Base-by-base conservation (phyloP, 2,329 filamentous ascomycete genomes). In the Stachybotrys echinatus region DNA sequence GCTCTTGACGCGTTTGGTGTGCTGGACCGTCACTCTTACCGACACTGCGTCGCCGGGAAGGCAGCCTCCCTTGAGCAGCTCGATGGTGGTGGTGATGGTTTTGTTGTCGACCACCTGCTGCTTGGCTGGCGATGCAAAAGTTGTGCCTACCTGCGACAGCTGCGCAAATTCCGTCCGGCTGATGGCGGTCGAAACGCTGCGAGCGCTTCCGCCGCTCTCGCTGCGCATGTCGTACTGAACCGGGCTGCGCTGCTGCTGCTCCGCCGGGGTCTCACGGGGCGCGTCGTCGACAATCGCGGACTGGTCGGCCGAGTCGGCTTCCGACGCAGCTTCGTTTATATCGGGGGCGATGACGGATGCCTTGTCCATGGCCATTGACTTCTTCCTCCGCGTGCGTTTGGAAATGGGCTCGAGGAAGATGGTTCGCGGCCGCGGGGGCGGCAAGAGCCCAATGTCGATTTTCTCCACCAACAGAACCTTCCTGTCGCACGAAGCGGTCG, bases 321-420 rank as follows among this genome's bases (percentile, higher is more conserved):
- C 70, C 20, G 67, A 64, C 1, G 60, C 54, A 12, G 63, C 48
- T 12, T 72, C 65, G 20, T 57, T 65, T 42, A 62, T 62, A 23
- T 82, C 76, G 18, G 57, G 55, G 7, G 69, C 65, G 12, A 74
- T 68, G n/a, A 69, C 58, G 5, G 74, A 68, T 12, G 71, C 59
- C 38, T 72, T 72, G 42, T 79, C 73, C n/a, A 73, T 58, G 3
- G 65, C 62, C 34, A 71, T 65, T 3, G 76, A 74, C 58, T 77
- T 82, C 65, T 81, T 89, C 55, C 79, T 80, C 60, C 80, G 85
- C 39, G 80, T 74, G 52, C 83, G 79, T 62, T 81, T 85, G n/a
- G 85, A 87, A 56, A 96, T 84, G 0, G 92, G 89, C 64, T 96
- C 92, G 31, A 97, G 75, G 3, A 89, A 92, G 55, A 97, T 92